phyloP scores from a whole-genome alignment of 345 rosid genomes.

The Acer negundo region DNA sequence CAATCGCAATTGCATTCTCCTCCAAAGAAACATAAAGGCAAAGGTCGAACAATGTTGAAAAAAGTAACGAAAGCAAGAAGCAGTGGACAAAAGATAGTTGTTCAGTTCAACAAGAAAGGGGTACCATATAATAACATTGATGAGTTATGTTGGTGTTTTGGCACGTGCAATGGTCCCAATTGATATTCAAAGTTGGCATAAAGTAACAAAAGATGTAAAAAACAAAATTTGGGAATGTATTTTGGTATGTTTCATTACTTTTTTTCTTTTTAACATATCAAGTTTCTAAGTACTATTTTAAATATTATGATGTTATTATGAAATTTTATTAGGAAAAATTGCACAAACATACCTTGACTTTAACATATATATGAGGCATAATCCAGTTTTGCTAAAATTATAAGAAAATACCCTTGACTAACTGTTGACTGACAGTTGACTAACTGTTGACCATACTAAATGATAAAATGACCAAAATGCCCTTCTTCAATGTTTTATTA shows the following conservation, averaged over 20 bases:
- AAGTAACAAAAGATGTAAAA: background rate
- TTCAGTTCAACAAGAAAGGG: background rate
- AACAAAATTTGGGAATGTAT: background rate
- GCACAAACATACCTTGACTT: no score
- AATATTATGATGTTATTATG: background rate
- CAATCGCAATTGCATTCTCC: no score
- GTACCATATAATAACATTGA: background rate
- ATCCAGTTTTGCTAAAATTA: no score
- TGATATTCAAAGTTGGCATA: background rate
- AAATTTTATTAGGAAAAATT: no score
- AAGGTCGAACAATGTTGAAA: background rate
- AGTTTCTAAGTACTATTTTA: no score
- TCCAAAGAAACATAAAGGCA: no score
- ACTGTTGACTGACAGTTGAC: no score
- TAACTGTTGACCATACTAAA: no score
- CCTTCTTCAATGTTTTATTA: no score
- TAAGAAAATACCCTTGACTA: no score
- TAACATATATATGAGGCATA: no score
- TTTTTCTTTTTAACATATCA: background rate
- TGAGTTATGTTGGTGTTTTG: background rate
- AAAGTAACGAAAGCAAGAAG: background rate
- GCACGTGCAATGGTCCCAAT: background rate
- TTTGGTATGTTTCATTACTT: background rate
- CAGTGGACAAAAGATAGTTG: background rate
- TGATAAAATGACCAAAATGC: no score